Conservation (phyloP, 805 yeast genomes). For the Candida vaughaniae region DNA sequence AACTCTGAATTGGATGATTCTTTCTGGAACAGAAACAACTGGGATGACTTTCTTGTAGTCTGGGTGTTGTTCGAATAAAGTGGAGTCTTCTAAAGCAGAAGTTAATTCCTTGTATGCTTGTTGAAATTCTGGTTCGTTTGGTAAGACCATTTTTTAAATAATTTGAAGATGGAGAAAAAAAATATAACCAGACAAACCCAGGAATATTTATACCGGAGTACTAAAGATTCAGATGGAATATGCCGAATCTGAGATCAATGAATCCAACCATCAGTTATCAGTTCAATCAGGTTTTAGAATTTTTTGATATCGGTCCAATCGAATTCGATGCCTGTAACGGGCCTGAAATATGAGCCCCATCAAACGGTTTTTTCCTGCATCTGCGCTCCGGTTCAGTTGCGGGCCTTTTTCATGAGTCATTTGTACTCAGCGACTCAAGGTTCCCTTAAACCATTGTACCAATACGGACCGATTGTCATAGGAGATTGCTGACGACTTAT, state of each 20-base stretch:
- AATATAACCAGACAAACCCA: background rate
- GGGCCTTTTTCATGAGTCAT: too few species aligned
- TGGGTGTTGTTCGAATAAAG: slow-evolving; percentile 85
- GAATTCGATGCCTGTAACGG: slow-evolving; percentile 11
- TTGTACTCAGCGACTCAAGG: too few species aligned
- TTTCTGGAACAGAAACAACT: slow-evolving; percentile 92
- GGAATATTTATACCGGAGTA: background rate
- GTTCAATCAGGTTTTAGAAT: background rate
- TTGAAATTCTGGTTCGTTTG: slow-evolving; percentile 96
- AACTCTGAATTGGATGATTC: slow-evolving; percentile 95
- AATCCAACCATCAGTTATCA: background rate
- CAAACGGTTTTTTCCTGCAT: too few species aligned
- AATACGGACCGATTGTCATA: too few species aligned
- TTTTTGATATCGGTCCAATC: slow-evolving; percentile 8
- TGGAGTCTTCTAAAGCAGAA: slow-evolving; percentile 85
- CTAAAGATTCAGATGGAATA: background rate
- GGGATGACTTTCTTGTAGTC: slow-evolving; percentile 85
- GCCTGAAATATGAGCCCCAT: background rate
- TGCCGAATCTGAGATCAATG: too few species aligned
- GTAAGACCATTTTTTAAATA: slow-evolving; percentile 59
- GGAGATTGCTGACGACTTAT: too few species aligned
- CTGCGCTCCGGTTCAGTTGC: too few species aligned
- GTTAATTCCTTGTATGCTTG: slow-evolving; percentile 96
- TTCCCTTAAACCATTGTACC: too few species aligned
- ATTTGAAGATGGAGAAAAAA: background rate